phyloP scores from a whole-genome alignment of 129 eudicot species.

The Silybum marianum region DNA sequence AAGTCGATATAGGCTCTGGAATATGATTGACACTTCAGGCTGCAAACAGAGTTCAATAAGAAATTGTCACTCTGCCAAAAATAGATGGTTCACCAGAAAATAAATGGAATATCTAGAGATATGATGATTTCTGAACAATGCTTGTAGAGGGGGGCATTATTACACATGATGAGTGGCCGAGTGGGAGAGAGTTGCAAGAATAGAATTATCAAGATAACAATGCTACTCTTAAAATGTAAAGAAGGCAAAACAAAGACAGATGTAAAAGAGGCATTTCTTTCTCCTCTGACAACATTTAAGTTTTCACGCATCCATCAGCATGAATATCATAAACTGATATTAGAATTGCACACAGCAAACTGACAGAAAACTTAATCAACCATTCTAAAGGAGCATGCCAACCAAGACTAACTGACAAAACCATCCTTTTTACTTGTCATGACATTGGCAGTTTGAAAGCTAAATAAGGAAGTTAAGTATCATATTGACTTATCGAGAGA shows the following conservation, averaged over 20 bases:
- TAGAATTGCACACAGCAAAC: neutral
- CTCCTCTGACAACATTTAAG: neutral
- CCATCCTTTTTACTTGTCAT: slow-evolving; percentile 18
- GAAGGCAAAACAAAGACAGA: neutral
- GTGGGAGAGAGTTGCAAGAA: slow-evolving; percentile 1
- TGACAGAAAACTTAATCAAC: neutral
- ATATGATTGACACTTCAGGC: slow-evolving; percentile 57
- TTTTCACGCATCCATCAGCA: neutral
- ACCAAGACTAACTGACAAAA: neutral
- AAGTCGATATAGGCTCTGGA: slow-evolving; percentile 84
- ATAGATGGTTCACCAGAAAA: slow-evolving; percentile 8
- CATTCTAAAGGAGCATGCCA: neutral
- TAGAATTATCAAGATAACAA: neutral
- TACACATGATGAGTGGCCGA: neutral
- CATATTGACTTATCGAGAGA: neutral
- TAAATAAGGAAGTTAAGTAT: neutral
- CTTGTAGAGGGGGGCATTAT: slow-evolving; percentile 3
- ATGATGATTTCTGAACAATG: neutral
- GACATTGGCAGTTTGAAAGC: neutral
- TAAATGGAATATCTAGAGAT: neutral
- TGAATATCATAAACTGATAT: neutral
- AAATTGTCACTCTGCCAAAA: slow-evolving; percentile 4
- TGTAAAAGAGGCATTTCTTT: neutral
- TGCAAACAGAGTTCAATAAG: slow-evolving; percentile 39
- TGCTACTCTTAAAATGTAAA: slow-evolving; percentile 7